Evolutionary conservation across 2,329 filamentous ascomycete genomes (phyloP).

Genomic region (Aotearoamyces nothofagi): DNA sequence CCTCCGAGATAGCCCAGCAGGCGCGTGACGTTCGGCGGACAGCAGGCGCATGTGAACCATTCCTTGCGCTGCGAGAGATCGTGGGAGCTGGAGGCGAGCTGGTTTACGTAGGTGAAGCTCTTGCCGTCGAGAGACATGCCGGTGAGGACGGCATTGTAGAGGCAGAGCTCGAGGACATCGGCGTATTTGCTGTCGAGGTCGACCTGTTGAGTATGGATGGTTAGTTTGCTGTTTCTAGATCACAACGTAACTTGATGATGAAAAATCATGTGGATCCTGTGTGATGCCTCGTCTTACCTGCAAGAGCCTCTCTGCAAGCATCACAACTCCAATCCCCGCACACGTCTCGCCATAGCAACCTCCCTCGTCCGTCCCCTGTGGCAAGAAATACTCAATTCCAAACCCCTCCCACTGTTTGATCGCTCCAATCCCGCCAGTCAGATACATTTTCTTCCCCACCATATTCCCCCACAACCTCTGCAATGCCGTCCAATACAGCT

Average conservation of each 20-base stretch:
- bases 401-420: slow-evolving; percentile 46
- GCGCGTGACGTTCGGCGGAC: slow-evolving; percentile 39
- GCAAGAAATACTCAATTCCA: slow-evolving; percentile 41
- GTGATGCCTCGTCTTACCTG: too few species aligned
- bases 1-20: slow-evolving; percentile 37
- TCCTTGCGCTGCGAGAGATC: slow-evolving; percentile 33
- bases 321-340: slow-evolving; percentile 42
- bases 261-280: too few species aligned
- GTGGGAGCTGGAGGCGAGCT: slow-evolving; percentile 35
- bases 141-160: slow-evolving; percentile 45
- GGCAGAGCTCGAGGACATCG: slow-evolving; percentile 43
- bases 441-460: slow-evolving; percentile 44
- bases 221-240: too few species aligned
- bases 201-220: too few species aligned
- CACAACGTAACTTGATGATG: too few species aligned
- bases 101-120: slow-evolving; percentile 46
- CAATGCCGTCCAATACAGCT: slow-evolving; percentile 19
- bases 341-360: slow-evolving; percentile 49
- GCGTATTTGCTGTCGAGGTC: slow-evolving; percentile 35
- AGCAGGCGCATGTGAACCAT: slow-evolving; percentile 44
- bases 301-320: slow-evolving; percentile 40
- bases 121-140: slow-evolving; percentile 39
- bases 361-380: slow-evolving; percentile 41
- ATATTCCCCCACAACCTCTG: slow-evolving; percentile 41
- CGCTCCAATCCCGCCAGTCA: slow-evolving; percentile 44